Percentiles rank a stretch among this genome's conserved stretches.
Evolutionary conservation across 176 grass and related monocot species (phyloP).

Genomic region (Stipa capillata): DNA sequence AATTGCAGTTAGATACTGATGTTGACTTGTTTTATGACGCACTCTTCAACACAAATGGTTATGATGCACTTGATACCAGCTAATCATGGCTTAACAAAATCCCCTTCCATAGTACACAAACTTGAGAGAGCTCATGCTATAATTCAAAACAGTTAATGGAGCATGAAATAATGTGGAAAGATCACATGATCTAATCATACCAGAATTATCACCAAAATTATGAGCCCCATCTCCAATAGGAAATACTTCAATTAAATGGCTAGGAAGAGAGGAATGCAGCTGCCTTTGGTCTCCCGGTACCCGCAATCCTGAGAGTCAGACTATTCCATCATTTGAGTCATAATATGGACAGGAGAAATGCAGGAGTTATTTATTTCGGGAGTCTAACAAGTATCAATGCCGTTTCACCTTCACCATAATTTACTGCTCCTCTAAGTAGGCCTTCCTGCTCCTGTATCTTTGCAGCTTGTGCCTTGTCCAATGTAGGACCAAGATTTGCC

Average conservation of each 20-base stretch:
- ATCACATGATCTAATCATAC: slow-evolving; percentile 3
- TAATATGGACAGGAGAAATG: not conserved
- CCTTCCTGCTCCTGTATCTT: slow-evolving; percentile 96
- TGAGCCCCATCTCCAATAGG: slow-evolving; percentile 56
- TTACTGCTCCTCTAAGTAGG: slow-evolving; percentile 69
- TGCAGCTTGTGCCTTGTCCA: slow-evolving; percentile 92
- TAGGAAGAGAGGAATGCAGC: slow-evolving; percentile 81
- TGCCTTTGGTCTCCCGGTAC: slow-evolving; percentile 71
- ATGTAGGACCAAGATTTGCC: slow-evolving; percentile 64
- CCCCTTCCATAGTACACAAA: no score
- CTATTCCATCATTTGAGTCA: not conserved
- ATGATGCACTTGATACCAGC: not conserved
- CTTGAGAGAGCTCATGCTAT: no score
- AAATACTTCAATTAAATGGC: slow-evolving; percentile 81
- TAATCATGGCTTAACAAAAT: not conserved
- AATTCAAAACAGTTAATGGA: no score
- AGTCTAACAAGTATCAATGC: slow-evolving; percentile 3
- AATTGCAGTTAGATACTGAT: slow-evolving; percentile 19
- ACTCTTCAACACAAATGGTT: slow-evolving; percentile 21
- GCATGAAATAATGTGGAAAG: not conserved
- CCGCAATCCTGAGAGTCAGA: slow-evolving; percentile 49
- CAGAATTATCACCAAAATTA: slow-evolving; percentile 77
- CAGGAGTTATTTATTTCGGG: not conserved
- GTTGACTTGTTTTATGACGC: slow-evolving; percentile 8
- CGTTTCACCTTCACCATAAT: slow-evolving; percentile 79